Evolutionary conservation across 2,329 filamentous ascomycete species (phyloP), one percentile per base, ranked within the genome.

Genomic region (Fusarium robinianum): DNA sequence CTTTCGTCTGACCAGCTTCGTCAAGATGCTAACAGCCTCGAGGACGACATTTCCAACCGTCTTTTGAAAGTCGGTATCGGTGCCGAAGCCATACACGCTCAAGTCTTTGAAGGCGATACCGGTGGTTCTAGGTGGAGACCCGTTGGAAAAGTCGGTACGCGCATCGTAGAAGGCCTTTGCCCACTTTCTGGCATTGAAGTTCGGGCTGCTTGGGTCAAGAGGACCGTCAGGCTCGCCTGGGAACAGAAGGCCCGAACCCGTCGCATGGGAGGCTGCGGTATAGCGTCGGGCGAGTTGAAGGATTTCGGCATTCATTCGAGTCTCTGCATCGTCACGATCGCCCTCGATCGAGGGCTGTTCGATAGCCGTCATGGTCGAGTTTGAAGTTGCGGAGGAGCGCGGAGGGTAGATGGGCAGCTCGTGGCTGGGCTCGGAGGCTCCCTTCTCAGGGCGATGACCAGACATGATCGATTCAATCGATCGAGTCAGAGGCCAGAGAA

Each of bases 61-160:
- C 35, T 66, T 71, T 57, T 76, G 73, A 36, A 73, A 76, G 46
- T 75, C 73, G 0, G 69, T 69, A 5, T 67, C 65, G 2, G 66
- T 67, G 14, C 70, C 68, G 47, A 69, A 74, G 1, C 72, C 72
- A 47, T 70, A 72, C 7, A 68, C 71, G 39, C 64, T 68, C 23
- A 75, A 60, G 30, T 72, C 66, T 24, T 64, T 63, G 51, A 74
- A 73, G 3, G 69, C 67, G 14, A 73, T 61, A 6, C 69, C 71
- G 0, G 65, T 63, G 3, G 63, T 67, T 9, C 65, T 40, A 54
- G 49, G 53, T 2, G 32, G 36, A 4, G 39, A 51, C 2, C 54
- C 53, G 6, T 53, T 39, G 2, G 45, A 46, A 1, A 34, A 32
- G 4, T 51, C 37, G 19, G 23, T 41, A 5, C 55, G 37, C 8